Base-by-base conservation (phyloP, 129 eudicot genomes). In the Flaveria bidentis region DNA sequence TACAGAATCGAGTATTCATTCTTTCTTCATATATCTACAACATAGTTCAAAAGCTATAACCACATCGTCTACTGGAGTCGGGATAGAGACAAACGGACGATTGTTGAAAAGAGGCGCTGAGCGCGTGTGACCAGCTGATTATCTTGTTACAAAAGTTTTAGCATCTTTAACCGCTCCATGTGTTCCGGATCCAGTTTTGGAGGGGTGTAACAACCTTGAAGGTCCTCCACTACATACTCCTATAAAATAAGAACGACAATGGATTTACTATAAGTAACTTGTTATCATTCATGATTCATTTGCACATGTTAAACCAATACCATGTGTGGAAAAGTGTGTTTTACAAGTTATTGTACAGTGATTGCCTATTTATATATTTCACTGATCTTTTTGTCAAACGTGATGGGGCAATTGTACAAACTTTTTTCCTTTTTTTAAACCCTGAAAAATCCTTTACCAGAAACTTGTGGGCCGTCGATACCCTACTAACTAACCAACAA, bases 211-310 rank as follows among this genome's bases (percentile, higher is more conserved):
- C 84, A 85, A 11, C 97, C 96, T 17, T 80, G 76, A 50, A 92
- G 90, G 77, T 92, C 96, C 88, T 89, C 90, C 63, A 91, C 97
- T 20, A 92, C 78, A 75, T 92, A 92, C 69, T 89, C 92, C 97
- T 92, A 86, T 62, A 52, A 77, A 49, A 63, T 53, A 56, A 46
- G 10, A 22, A 16, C 9, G 7, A 15, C 26, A 26, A 51, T 45
- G 45, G 45, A 0, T 49, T 39, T 36, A 67, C 26, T n/a, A 67
- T 25, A 12, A 61, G 9, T 11, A 26, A 25, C 33, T 23, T 61
- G 41, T 66, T 39, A 66, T 16, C 71, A 33, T n/a, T 36, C 69
- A 64, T 33, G 15, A 33, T n/a, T 36, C 69, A 64, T 33, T 30
- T 5, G 33, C 23, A 15, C 23, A 25, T 26, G 16, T 26, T 25